Evolutionary conservation across 2,329 filamentous ascomycete species (phyloP).

Genomic region (Paraconiothyrium sp.): DNA sequence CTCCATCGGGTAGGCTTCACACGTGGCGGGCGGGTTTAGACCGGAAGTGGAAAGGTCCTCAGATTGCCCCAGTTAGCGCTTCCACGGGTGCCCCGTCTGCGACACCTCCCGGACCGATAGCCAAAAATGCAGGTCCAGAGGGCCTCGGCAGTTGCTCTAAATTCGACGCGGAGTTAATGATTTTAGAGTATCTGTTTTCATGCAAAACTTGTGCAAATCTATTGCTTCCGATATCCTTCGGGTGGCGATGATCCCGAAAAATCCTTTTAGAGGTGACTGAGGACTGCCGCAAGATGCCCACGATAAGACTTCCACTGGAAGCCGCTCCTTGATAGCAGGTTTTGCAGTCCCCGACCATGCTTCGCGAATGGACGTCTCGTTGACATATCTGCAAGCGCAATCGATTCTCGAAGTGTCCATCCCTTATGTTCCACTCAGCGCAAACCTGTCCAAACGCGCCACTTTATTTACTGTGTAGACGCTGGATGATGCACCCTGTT

Average conservation of each 20-base stretch:
- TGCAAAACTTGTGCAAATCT: slow-evolving; percentile 1
- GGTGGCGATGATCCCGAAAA: not conserved
- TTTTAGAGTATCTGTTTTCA: not conserved
- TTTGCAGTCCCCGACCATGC: not conserved
- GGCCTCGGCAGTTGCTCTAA: not conserved
- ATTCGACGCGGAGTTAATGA: slow-evolving; percentile 1
- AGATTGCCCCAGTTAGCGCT: not conserved
- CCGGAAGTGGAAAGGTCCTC: too few relatives aligned
- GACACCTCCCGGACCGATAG: not conserved
- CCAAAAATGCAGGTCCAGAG: not conserved
- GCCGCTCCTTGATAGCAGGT: not conserved
- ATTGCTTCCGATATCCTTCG: not conserved
- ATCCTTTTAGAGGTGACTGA: not conserved
- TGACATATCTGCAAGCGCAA: not conserved
- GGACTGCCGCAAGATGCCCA: too few relatives aligned
- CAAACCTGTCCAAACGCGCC: not conserved
- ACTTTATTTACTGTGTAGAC: too few relatives aligned
- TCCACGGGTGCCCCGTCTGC: not conserved
- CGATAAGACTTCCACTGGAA: not conserved
- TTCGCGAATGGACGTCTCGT: not conserved
- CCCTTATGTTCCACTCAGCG: slow-evolving; percentile 6
- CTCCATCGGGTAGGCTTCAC: not conserved
- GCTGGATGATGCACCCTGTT: too few relatives aligned
- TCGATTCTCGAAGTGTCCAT: not conserved
- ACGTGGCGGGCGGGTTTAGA: not conserved